Evolutionary conservation across 192 early-diverging fungal genomes (phyloP).

Genomic region (Entomortierella chlamydospora): DNA sequence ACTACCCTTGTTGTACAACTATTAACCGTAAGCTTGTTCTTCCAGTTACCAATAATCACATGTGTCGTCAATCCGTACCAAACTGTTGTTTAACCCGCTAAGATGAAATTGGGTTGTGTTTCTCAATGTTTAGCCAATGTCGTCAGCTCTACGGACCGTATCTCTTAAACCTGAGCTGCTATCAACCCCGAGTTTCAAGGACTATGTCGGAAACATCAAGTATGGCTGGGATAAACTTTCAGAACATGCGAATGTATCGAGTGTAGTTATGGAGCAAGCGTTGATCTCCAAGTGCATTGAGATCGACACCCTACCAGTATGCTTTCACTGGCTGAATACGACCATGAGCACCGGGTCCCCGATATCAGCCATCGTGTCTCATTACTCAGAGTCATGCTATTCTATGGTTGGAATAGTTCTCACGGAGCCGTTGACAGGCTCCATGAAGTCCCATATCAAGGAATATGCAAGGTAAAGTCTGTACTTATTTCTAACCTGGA

Average conservation of each 20-base stretch:
- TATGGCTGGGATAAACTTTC: slow-evolving; percentile 54
- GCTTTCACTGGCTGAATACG: slow-evolving; percentile 52
- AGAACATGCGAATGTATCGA: slow-evolving; percentile 52
- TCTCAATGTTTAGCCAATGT: slow-evolving; percentile 39
- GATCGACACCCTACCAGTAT: slow-evolving; percentile 39
- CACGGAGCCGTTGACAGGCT: slow-evolving; percentile 32
- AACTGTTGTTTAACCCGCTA: background rate
- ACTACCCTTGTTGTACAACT: slow-evolving; percentile 51
- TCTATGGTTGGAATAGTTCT: slow-evolving; percentile 53
- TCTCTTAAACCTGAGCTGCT: slow-evolving; percentile 47
- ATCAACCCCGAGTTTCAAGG: slow-evolving; percentile 34
- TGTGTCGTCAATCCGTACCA: background rate
- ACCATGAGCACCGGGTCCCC: slow-evolving; percentile 55
- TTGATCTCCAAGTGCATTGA: slow-evolving; percentile 54
- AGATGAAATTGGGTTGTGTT: background rate
- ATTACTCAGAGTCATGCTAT: slow-evolving; percentile 51
- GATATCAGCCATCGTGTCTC: slow-evolving; percentile 38
- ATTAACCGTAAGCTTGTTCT: slow-evolving; percentile 25
- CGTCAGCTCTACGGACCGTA: slow-evolving; percentile 42
- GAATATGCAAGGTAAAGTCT: slow-evolving; percentile 44
- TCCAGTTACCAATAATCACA: too few species aligned
- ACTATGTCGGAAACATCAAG: slow-evolving; percentile 50
- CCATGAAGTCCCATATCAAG: slow-evolving; percentile 51
- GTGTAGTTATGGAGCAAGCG: slow-evolving; percentile 53
- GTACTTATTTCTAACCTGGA: too few species aligned